Evolutionary conservation across 768 basidiomycete species (phyloP), one percentile per base, ranked within the genome.

Genomic region (Galerina marginata): DNA sequence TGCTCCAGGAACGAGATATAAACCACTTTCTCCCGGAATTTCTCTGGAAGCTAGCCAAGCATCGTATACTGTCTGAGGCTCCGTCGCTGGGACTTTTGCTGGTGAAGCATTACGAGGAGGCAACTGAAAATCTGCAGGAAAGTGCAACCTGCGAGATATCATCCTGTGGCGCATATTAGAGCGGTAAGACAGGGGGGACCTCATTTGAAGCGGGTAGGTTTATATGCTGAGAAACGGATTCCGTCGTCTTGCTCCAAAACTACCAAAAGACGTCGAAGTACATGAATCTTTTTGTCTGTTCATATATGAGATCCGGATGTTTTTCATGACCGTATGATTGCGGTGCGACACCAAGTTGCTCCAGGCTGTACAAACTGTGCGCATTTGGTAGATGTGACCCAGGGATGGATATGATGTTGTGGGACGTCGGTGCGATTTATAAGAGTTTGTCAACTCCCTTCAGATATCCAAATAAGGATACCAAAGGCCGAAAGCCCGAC

Each of bases 1-100:
- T 42, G 85, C 86, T 47, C 92, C 92, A 37, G 92, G 86, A 52
- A 84, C 80, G 64, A 88, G 79, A 71, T 74, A 74, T 48, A 66
- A 59, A 16, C 80, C 82, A 45, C 76, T 78, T 44, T 82, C 79
- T 26, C 75, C 75, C 36, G 83, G 79, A 25, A 86, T 67, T 63
- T 75, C 69, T 66, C 87, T 80, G 33, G 87, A 89, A 10, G 84
- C 79, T 15, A 86, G 66, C 87, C 87, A 89, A 36, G 81, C 83
- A 51, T 86, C 82, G 56, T 80, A 83, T 25, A 78, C 68, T 5
- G 76, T 71, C 45, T 76, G 71, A 47, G 75, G 72, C 38, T 67
- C 54, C 16, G 53, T 56, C 67, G 64, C 14, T 48, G 58, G 6
- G 58, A 47, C n/a, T 52, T 64, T 71, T 46, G 68, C 37, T 25